Evolutionary conservation across 2,329 filamentous ascomycete genomes (phyloP).

Genomic region (Karstenula rhodostoma): DNA sequence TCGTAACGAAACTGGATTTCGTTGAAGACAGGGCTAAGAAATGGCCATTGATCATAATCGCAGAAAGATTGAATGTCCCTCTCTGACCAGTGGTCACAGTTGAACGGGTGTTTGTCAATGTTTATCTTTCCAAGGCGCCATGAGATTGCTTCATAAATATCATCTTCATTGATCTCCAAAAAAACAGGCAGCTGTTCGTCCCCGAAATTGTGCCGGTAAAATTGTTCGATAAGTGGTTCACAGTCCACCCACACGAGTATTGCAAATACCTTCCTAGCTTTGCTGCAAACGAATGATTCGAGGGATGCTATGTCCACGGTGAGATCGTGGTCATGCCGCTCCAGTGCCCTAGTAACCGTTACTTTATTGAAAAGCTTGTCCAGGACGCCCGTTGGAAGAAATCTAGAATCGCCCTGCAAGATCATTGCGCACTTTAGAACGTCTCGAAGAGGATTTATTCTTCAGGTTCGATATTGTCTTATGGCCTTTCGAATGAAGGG

Average conservation of each 20-base stretch:
- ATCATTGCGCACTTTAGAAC: neutral
- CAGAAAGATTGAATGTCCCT: slow-evolving; percentile 9
- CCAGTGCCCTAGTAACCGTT: neutral
- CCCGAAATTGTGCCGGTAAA: slow-evolving; percentile 13
- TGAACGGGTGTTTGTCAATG: slow-evolving; percentile 11
- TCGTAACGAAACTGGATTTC: slow-evolving; percentile 15
- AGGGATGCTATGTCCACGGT: neutral
- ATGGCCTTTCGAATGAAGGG: too few species aligned
- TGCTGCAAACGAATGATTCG: slow-evolving; percentile 12
- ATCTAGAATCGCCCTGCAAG: neutral
- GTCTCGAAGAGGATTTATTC: neutral
- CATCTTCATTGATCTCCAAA: neutral
- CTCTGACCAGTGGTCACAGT: slow-evolving; percentile 5
- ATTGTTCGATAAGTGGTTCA: slow-evolving; percentile 17
- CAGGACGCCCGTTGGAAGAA: neutral
- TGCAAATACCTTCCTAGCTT: slow-evolving; percentile 18
- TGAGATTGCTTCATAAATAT: neutral
- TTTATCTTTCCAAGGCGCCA: neutral
- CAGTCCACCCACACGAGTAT: slow-evolving; percentile 13
- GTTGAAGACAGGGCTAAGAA: slow-evolving; percentile 22
- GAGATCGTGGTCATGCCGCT: neutral
- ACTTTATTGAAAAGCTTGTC: neutral
- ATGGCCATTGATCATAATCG: slow-evolving; percentile 20
- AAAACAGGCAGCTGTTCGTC: slow-evolving; percentile 15
- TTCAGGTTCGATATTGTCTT: too few species aligned